Percentiles rank a stretch among this genome's conserved stretches.
Evolutionary conservation across 352 stramenopile genomes (phyloP).

Genomic region (Phytophthora vignae): DNA sequence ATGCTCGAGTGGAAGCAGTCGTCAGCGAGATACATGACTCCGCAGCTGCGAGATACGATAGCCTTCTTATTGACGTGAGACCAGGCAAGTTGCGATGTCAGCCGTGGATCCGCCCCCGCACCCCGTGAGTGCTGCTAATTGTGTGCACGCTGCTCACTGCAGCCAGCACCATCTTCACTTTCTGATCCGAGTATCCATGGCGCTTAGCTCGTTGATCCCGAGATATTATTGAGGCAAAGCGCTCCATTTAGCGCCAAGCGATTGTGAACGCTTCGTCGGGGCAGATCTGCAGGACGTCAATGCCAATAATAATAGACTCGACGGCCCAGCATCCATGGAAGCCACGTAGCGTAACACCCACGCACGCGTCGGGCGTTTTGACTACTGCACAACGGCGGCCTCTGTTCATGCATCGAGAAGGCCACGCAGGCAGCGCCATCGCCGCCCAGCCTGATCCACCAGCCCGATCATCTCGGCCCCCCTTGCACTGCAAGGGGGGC

Average conservation of each 20-base stretch:
- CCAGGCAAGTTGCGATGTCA: constrained; percentile 28
- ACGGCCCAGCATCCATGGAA: not conserved
- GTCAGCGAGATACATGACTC: constrained; percentile 39
- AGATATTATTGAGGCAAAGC: constrained; percentile 5
- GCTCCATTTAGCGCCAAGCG: not conserved
- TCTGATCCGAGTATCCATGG: constrained; percentile 32
- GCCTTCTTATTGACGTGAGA: not conserved
- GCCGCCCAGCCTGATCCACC: too few species aligned
- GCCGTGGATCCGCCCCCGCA: not conserved
- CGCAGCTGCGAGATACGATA: not conserved
- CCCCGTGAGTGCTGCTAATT: not conserved
- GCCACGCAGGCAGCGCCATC: too few species aligned
- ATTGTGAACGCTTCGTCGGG: not conserved
- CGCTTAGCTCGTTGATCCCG: not conserved
- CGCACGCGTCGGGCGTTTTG: not conserved
- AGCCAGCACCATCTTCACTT: constrained; percentile 15
- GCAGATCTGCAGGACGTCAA: not conserved
- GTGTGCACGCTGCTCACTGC: not conserved
- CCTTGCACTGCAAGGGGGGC: too few species aligned
- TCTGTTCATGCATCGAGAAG: too few species aligned
- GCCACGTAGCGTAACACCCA: constrained; percentile 7
- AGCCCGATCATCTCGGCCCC: not conserved
- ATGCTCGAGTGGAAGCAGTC: constrained; percentile 64
- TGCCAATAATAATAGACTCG: constrained; percentile 11
- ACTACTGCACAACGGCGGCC: not conserved